Evolutionary conservation across 306 rosid genomes (phyloP), one percentile per base, ranked within the genome.

Genomic region (Carpinus fangiana): DNA sequence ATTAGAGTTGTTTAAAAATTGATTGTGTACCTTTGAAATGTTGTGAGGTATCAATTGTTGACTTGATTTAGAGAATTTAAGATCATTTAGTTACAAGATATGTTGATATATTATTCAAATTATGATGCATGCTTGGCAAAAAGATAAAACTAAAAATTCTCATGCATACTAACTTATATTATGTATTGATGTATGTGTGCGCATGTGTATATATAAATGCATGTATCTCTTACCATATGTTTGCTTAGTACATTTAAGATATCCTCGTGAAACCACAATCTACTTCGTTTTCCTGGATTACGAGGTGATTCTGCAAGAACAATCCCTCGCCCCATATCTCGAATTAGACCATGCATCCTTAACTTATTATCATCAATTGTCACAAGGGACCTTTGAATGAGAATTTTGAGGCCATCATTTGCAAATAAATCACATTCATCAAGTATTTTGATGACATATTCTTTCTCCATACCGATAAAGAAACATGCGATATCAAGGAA

Each of bases 291-390:
- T 28, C 12, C 84, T 21, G 69, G 86, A 2, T 80, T 28, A 2
- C 78, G 31, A 0, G 68, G 4, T 0, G 76, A 81, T 11, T 64
- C 70, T 16, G 43, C 36, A 43, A 77, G 77, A 52, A 76, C 78
- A 5, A 88, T 83, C 28, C 70, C 81, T 65, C 87, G 55, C 48
- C 87, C 91, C 86, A 85, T 88, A 34, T 85, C 87, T 75, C 80
- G 41, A 36, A 82, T 14, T 21, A 82, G 64, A 73, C 77, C 81
- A 72, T 82, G 85, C 82, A 77, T 82, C 21, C 3, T 17, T 1
- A 82, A 62, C 7, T 5, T 72, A 51, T 72, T 55, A 14, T 2
- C 0, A 20, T 77, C 81, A 78, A 80, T 28, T 26, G 38, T 77
- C 0, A 87, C 0, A 1, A 87, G 89, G n/a, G 84, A 78, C 17